Evolutionary conservation across 768 basidiomycete species (phyloP).

Genomic region (Pleurotus djamor): DNA sequence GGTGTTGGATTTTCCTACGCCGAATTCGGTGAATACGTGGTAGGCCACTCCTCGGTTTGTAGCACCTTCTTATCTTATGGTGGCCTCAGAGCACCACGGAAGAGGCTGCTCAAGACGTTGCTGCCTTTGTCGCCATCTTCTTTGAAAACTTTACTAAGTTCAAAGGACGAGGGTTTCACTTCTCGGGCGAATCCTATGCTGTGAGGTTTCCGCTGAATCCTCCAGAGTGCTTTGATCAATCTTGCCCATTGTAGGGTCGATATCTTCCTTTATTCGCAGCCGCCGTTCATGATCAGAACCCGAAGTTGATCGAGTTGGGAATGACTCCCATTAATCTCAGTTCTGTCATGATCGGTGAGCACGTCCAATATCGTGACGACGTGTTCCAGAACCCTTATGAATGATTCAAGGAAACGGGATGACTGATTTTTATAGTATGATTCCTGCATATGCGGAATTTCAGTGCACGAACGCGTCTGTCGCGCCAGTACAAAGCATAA

Average conservation of each 20-base stretch:
- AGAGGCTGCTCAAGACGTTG: conserved; percentile 68
- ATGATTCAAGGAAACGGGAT: conserved; percentile 69
- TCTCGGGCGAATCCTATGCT: conserved; percentile 77
- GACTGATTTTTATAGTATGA: conserved; percentile 51
- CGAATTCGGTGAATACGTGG: conserved; percentile 60
- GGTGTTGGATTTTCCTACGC: conserved; percentile 65
- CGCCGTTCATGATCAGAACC: conserved; percentile 74
- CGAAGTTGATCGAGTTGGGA: conserved; percentile 45
- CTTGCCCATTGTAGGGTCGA: conserved; percentile 43
- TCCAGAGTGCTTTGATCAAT: neutral
- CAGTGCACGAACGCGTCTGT: conserved; percentile 51
- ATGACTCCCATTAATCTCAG: conserved; percentile 61
- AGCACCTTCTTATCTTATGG: conserved; percentile 6
- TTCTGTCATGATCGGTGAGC: conserved; percentile 68
- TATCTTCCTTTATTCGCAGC: conserved; percentile 76
- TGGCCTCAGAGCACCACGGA: conserved; percentile 51
- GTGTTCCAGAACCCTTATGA: too few species aligned
- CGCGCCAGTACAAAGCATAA: conserved; percentile 43
- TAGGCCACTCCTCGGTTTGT: too few species aligned
- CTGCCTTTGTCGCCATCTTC: conserved; percentile 69
- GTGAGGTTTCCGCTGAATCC: conserved; percentile 31
- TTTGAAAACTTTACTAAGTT: conserved; percentile 73
- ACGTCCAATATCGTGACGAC: neutral
- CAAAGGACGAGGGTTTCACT: conserved; percentile 63
- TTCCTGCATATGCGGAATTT: conserved; percentile 43